Percentiles rank a stretch among this genome's conserved stretches.
Evolutionary conservation across 2,329 filamentous ascomycete genomes (phyloP).

Genomic region (Scytalidium lignicola): DNA sequence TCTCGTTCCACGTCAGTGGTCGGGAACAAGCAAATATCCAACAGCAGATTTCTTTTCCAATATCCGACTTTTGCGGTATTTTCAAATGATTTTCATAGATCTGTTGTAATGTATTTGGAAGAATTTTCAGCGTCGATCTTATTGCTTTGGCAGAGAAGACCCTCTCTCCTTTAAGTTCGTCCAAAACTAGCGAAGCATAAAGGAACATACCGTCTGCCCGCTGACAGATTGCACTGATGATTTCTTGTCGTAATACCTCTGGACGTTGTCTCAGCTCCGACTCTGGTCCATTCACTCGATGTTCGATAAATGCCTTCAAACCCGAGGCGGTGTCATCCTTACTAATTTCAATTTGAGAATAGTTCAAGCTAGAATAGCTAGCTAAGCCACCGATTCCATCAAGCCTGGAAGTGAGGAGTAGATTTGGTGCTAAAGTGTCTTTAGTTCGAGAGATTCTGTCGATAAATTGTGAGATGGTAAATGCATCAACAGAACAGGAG

Average conservation of each 20-base stretch:
- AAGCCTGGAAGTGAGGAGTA: not conserved
- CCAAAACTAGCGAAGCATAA: slow-evolving; percentile 4
- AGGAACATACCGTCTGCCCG: slow-evolving; percentile 5
- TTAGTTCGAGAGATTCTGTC: not conserved
- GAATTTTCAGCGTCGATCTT: not conserved
- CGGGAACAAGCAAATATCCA: slow-evolving; percentile 1
- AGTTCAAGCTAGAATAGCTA: not conserved
- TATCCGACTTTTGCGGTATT: not conserved
- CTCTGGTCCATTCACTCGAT: slow-evolving; percentile 1
- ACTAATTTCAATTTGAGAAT: not conserved
- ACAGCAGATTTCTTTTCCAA: slow-evolving; percentile 2
- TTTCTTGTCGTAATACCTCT: not conserved
- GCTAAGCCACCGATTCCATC: not conserved
- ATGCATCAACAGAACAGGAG: not conserved
- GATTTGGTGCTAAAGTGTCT: not conserved
- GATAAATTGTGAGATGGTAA: not conserved
- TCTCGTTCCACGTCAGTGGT: slow-evolving; percentile 3
- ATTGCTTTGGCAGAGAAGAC: slow-evolving; percentile 1
- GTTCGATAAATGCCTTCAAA: not conserved
- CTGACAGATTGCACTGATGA: slow-evolving; percentile 1
- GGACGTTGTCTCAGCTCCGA: not conserved
- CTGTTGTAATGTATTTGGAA: not conserved
- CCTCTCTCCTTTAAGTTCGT: slow-evolving; percentile 2
- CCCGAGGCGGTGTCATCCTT: not conserved
- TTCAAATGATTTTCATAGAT: slow-evolving; percentile 1